Percentiles rank a stretch among this genome's conserved stretches.
phyloP scores from a whole-genome alignment of 139 green algal genomes.

The Prasinococcaceae sp. region DNA sequence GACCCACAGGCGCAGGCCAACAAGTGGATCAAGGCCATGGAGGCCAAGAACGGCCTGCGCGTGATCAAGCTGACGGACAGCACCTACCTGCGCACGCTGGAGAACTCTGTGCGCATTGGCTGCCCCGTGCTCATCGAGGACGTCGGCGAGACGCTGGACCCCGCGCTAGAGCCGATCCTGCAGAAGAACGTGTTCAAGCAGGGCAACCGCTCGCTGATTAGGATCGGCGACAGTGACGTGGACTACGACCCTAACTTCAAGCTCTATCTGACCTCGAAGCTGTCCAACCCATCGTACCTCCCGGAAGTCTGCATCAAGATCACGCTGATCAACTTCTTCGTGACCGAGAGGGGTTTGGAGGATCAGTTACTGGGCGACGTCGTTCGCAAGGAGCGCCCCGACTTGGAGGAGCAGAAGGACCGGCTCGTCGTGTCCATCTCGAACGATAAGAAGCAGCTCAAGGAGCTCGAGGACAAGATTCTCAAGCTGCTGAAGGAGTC shows the following conservation, averaged over 20 bases:
- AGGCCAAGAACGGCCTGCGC: conserved; percentile 51
- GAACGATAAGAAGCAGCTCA: conserved; percentile 67
- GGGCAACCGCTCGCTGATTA: conserved; percentile 44
- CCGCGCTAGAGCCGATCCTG: conserved; percentile 61
- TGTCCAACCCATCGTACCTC: conserved; percentile 70
- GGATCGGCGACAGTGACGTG: conserved; percentile 58
- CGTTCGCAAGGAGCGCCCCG: conserved; percentile 54
- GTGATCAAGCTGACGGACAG: conserved; percentile 52
- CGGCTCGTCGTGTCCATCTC: conserved; percentile 56
- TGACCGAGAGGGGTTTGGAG: conserved; percentile 52
- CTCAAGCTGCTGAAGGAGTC: conserved; percentile 66
- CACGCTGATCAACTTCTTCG: conserved; percentile 76
- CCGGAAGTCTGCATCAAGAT: conserved; percentile 70
- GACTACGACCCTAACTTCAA: conserved; percentile 65
- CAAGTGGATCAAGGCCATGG: conserved; percentile 63
- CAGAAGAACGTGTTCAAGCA: conserved; percentile 42
- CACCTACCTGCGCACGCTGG: conserved; percentile 57
- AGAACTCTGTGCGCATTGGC: conserved; percentile 60
- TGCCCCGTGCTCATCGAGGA: conserved; percentile 55
- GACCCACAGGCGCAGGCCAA: conserved; percentile 57
- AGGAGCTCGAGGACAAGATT: conserved; percentile 68
- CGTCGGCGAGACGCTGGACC: conserved; percentile 56
- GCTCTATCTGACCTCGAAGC: conserved; percentile 57
- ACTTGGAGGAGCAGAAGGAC: conserved; percentile 47
- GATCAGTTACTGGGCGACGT: conserved; percentile 72